These are phyloP conservation scores for Vanrija sp. DNA, from an alignment of 1,284 basidiomycete species.

Conservation along the genomic window DNA sequence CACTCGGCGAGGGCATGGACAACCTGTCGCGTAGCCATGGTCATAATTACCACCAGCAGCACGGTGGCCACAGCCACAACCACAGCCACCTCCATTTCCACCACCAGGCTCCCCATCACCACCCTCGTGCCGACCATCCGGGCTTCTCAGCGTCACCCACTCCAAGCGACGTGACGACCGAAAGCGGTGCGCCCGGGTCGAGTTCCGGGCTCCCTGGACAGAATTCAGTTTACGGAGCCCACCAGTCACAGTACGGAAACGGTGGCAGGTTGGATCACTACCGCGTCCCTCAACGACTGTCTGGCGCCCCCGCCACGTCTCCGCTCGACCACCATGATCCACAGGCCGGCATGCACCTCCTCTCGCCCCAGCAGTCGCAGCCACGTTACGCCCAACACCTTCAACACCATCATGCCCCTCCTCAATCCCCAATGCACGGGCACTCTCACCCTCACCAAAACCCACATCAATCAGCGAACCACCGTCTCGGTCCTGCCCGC, in stretches of 20 bases:
- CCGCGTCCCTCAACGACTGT: too few species aligned
- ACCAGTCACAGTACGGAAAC: not conserved
- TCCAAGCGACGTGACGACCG: too few species aligned
- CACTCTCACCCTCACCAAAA: not conserved
- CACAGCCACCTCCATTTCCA: too few species aligned
- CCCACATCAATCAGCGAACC: not conserved
- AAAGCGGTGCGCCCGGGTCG: too few species aligned
- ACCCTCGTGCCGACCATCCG: too few species aligned
- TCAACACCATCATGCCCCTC: not conserved
- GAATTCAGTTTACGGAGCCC: not conserved
- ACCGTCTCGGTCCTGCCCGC: constrained; percentile 4
- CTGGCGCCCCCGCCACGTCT: not conserved
- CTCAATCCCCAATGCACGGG: not conserved
- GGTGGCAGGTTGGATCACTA: too few species aligned
- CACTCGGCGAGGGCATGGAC: not conserved
- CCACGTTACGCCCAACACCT: not conserved
- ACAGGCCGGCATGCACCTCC: not conserved
- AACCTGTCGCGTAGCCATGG: not conserved
- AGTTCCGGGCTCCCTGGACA: too few species aligned
- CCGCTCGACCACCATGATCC: constrained; percentile 3
- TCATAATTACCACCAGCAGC: too few species aligned
- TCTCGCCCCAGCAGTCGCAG: constrained; percentile 1
- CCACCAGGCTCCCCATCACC: too few species aligned
- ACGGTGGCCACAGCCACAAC: too few species aligned
- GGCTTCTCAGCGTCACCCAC: too few species aligned